These are phyloP conservation scores for Draba incana DNA, from an alignment of 345 rosid genomes.

Conservation along the genomic window DNA sequence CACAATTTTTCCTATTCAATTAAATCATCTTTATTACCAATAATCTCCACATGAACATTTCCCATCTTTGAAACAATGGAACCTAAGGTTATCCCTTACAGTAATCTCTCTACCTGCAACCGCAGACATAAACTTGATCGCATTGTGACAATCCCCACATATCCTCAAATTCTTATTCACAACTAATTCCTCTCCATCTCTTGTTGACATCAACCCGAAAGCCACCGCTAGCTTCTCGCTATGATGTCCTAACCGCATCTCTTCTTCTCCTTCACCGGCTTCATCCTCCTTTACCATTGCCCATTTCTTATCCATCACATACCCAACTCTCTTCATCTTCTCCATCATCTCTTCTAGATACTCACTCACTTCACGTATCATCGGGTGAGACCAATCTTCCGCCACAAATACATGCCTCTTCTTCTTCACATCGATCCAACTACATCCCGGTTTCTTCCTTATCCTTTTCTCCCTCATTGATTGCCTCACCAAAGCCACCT, in stretches of 20 bases:
- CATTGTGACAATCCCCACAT: conserved; percentile 92
- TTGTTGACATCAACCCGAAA: conserved; percentile 73
- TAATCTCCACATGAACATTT: conserved; percentile 79
- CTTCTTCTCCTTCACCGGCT: conserved; percentile 56
- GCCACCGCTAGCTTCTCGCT: conserved; percentile 95
- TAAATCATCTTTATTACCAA: conserved; percentile 56
- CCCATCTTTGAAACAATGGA: conserved; percentile 79
- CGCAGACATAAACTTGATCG: conserved; percentile 68
- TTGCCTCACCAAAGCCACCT: conserved; percentile 64
- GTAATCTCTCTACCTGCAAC: conserved; percentile 68
- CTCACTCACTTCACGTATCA: conserved; percentile 60
- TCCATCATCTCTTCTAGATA: conserved; percentile 65
- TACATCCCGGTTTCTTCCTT: conserved; percentile 87
- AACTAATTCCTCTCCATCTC: conserved; percentile 61
- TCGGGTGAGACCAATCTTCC: conserved; percentile 81
- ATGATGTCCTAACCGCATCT: conserved; percentile 65
- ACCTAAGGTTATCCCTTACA: conserved; percentile 70
- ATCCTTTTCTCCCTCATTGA: conserved; percentile 76
- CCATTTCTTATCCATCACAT: conserved; percentile 76
- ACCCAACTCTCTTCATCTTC: conserved; percentile 72
- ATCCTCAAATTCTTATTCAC: conserved; percentile 85
- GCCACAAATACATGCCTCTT: conserved; percentile 75
- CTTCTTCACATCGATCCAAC: conserved; percentile 83
- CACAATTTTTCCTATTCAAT: conserved; percentile 41
- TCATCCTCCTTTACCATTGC: conserved; percentile 68